A percentile compares a stretch with the other conserved stretches of the same genome.
Conservation (phyloP, 345 rosid species). For the Noccaea bulbosa region DNA sequence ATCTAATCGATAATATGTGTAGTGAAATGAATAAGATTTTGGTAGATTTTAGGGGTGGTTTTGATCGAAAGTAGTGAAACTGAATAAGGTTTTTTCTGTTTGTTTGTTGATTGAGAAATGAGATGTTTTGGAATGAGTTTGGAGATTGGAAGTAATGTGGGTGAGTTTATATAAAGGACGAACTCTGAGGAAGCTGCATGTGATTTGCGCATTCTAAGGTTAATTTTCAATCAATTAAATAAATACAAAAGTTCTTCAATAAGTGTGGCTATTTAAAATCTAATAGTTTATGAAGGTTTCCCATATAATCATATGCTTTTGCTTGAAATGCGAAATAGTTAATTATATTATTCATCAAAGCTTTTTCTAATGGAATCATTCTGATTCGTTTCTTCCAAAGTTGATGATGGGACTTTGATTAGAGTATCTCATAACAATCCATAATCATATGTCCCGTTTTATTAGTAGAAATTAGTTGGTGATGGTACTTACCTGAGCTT, state of each 20-base stretch:
- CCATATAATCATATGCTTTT: conserved; percentile 43
- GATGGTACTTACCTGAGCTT: conserved; percentile 11
- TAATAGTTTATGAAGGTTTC: conserved; percentile 37
- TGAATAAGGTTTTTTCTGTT: conserved; percentile 1
- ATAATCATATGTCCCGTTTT: conserved; percentile 24
- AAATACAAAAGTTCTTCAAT: conserved; percentile 35
- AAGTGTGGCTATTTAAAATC: conserved; percentile 24
- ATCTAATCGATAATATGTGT: conserved; percentile 6
- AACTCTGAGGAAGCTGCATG: conserved; percentile 37
- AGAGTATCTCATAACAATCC: conserved; percentile 41
- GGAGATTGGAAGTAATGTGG: conserved; percentile 30
- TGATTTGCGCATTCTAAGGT: conserved; percentile 42
- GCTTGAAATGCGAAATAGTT: conserved; percentile 42
- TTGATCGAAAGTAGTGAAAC: conserved; percentile 25
- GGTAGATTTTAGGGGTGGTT: not conserved
- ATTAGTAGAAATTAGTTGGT: conserved; percentile 32
- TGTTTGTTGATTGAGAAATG: conserved; percentile 21
- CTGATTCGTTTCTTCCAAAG: conserved; percentile 38
- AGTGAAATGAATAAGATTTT: conserved; percentile 8
- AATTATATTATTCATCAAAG: conserved; percentile 2
- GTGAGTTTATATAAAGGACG: conserved; percentile 36
- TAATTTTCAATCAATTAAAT: conserved; percentile 2
- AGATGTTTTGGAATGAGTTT: conserved; percentile 40
- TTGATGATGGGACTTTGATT: conserved; percentile 43
- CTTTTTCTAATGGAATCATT: conserved; percentile 33